phyloP scores from a whole-genome alignment of 768 basidiomycete genomes.

The Mrakia blollopis region DNA sequence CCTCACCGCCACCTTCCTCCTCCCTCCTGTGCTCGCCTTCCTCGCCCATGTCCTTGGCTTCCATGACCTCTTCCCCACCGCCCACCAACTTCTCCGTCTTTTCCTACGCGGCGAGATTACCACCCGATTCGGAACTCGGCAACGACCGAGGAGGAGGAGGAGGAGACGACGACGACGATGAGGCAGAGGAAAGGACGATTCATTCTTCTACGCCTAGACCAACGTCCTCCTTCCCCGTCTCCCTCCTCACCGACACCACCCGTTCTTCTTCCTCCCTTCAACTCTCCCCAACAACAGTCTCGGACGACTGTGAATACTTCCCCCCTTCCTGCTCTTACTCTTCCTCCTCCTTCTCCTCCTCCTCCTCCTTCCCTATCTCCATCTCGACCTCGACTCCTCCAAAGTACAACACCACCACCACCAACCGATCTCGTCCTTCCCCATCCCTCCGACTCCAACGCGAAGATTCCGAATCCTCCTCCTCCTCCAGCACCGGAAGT shows the following conservation, averaged over 20 bases:
- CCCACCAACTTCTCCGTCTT: constrained; percentile 1
- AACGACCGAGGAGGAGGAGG: too few species aligned
- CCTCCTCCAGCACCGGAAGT: neutral
- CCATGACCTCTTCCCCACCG: neutral
- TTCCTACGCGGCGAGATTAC: neutral
- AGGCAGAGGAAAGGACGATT: constrained; percentile 5
- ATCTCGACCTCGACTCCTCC: neutral
- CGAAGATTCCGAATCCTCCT: constrained; percentile 6
- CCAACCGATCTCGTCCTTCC: neutral
- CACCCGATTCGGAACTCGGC: neutral
- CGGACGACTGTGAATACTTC: constrained; percentile 10
- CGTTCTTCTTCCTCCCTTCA: neutral
- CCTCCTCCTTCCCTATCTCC: neutral
- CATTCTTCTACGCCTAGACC: neutral
- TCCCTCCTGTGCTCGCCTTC: neutral
- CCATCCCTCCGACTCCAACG: too few species aligned
- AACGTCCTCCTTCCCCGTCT: neutral
- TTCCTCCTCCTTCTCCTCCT: neutral
- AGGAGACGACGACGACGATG: constrained; percentile 5
- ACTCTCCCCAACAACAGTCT: neutral
- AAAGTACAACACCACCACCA: too few species aligned
- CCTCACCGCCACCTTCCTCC: neutral
- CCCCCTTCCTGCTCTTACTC: too few species aligned
- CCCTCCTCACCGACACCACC: neutral
- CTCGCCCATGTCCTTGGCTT: neutral